Evolutionary conservation across 139 green algal genomes (phyloP), one percentile per base, ranked within the genome.

Genomic region (Deuterostichococcus epilithicus): DNA sequence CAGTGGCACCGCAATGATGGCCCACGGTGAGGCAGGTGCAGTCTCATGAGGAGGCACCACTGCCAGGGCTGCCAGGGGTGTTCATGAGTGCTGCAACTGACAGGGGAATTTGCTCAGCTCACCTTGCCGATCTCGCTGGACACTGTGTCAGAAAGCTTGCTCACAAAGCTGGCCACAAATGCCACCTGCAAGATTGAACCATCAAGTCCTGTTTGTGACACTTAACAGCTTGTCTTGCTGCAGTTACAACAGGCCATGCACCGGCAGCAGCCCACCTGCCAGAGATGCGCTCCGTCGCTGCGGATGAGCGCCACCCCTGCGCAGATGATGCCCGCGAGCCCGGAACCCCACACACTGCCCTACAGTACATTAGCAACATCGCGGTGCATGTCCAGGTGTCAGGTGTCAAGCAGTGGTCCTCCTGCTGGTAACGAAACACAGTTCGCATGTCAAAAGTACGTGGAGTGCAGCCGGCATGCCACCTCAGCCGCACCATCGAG

Each of bases 61-160:
- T n/a, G n/a, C n/a, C n/a, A n/a, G n/a, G n/a, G n/a, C n/a, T n/a
- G n/a, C n/a, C n/a, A n/a, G n/a, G n/a, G n/a, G n/a, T n/a, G n/a
- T n/a, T 70, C 52, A 25, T 30, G 18, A 63, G 52, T 5, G 52
- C 18, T 28, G 10, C 20, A 63, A 5, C 26, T 63, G 26, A 20
- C 26, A 8, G 42, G 42, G 52, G 13, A 63, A 5, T 13, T 20
- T 25, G 52, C 3, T 37, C 10, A 30, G 4, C 81, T 39, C 67
- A 91, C 93, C 88, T 99, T 99, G 37, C 96, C 96, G 15, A 99
- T 85, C 81, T 99, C 96, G 30, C 88, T 96, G 8, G 92, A 95
- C 8, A 93, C 89, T 28, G 96, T 99, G 84, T 99, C 96, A 0
- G 89, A 92, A 3, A 99, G 86, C 82, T 99, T 99, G 82, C 90